Evolutionary conservation across 345 rosid genomes (phyloP).

Genomic region (Orychophragmus violaceus): DNA sequence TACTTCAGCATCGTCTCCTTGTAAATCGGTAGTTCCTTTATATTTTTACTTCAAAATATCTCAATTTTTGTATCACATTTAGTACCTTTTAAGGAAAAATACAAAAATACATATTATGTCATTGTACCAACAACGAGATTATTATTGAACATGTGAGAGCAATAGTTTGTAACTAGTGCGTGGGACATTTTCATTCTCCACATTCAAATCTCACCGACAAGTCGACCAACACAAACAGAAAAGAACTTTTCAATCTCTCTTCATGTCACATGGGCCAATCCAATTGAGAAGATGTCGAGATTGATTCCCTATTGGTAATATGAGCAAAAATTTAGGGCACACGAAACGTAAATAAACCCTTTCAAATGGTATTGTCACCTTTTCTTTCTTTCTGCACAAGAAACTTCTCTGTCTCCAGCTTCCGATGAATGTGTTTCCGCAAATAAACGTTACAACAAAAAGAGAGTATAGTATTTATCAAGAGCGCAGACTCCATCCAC

Average conservation of each 20-base stretch:
- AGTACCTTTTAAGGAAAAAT: neutral
- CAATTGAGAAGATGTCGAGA: neutral
- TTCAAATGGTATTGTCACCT: neutral
- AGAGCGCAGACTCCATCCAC: constrained; percentile 73
- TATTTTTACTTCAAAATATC: neutral
- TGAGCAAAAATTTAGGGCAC: constrained; percentile 15
- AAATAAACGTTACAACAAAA: neutral
- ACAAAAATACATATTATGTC: neutral
- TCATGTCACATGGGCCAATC: neutral
- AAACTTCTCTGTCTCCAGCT: constrained; percentile 9
- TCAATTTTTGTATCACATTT: neutral
- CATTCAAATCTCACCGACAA: neutral
- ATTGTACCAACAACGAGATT: neutral
- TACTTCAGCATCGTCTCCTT: neutral
- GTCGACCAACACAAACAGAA: neutral
- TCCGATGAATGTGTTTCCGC: constrained; percentile 8
- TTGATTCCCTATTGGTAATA: neutral
- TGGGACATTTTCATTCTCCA: neutral
- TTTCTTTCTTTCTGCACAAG: constrained; percentile 25
- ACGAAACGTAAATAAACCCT: neutral
- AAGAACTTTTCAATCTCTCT: neutral
- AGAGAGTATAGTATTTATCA: constrained; percentile 22
- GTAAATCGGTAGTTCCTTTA: neutral
- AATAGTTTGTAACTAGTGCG: neutral
- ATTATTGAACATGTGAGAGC: neutral